These are phyloP conservation scores for Chlorella sorokiniana DNA, from an alignment of 139 green algal species.

Conservation along the genomic window DNA sequence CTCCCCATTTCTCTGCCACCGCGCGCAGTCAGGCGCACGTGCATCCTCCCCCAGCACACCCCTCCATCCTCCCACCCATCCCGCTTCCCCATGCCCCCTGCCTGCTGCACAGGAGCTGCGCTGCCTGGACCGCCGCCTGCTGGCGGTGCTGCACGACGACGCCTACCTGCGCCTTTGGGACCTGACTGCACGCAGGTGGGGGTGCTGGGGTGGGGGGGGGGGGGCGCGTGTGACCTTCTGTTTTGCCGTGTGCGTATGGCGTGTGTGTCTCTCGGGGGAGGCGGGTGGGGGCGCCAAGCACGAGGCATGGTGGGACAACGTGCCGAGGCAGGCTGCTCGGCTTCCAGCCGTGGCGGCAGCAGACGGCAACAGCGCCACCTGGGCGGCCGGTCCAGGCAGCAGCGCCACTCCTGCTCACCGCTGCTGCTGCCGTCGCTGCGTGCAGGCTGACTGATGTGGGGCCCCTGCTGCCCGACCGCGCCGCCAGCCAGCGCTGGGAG, in stretches of 20 bases:
- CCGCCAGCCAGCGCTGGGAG: background rate
- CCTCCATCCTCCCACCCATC: too few species aligned
- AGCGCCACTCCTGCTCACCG: too few species aligned
- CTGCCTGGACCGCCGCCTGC: constrained; percentile 14
- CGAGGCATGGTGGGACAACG: background rate
- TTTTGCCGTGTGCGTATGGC: background rate
- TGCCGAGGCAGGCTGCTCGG: background rate
- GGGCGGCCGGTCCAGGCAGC: too few species aligned
- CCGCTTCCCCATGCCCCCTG: too few species aligned
- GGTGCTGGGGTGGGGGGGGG: background rate
- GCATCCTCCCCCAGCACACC: too few species aligned
- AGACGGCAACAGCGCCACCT: too few species aligned
- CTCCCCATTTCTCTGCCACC: too few species aligned
- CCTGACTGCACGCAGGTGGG: constrained; percentile 25
- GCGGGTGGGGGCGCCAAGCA: too few species aligned
- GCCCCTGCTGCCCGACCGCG: constrained; percentile 9
- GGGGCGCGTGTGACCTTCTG: background rate
- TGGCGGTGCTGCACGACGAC: constrained; percentile 25
- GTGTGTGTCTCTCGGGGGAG: background rate
- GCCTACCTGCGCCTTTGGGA: constrained; percentile 60
- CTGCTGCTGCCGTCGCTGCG: background rate
- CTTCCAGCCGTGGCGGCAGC: background rate
- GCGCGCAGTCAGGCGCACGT: too few species aligned
- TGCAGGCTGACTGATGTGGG: constrained; percentile 19
- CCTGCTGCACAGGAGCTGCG: too few species aligned